phyloP scores from a whole-genome alignment of 129 eudicot species.

The Tagetes erecta region DNA sequence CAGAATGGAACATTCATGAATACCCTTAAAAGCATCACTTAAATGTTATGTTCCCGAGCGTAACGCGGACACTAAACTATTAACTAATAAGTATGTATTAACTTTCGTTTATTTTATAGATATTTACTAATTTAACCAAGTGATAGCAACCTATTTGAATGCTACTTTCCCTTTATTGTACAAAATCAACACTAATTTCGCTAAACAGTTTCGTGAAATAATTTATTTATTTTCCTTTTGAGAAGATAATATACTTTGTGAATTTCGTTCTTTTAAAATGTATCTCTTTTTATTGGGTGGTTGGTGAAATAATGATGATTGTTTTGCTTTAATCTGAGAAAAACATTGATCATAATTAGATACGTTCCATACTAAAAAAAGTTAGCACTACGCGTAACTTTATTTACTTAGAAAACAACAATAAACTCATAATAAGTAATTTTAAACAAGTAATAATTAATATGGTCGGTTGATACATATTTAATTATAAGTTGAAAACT shows the following conservation, averaged over 20 bases:
- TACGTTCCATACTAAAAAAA: too few species aligned
- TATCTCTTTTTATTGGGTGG: neutral
- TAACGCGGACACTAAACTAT: too few species aligned
- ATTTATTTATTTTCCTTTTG: neutral
- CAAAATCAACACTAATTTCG: neutral
- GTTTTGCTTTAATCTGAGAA: too few species aligned
- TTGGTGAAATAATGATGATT: neutral
- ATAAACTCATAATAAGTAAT: neutral
- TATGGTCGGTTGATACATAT: neutral
- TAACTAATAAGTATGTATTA: neutral
- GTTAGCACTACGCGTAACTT: neutral
- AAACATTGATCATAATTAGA: neutral
- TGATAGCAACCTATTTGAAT: neutral
- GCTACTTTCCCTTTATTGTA: neutral
- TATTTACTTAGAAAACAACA: neutral
- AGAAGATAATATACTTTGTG: neutral
- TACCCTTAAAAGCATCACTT: too few species aligned
- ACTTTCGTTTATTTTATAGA: neutral
- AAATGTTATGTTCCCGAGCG: too few species aligned
- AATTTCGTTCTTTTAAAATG: too few species aligned
- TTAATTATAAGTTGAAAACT: too few species aligned
- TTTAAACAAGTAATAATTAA: neutral
- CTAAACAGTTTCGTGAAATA: neutral
- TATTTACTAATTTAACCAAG: neutral
- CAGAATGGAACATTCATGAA: too few species aligned